phyloP scores from a whole-genome alignment of 1,139 yeast genomes.

The Candida neerlandica region DNA sequence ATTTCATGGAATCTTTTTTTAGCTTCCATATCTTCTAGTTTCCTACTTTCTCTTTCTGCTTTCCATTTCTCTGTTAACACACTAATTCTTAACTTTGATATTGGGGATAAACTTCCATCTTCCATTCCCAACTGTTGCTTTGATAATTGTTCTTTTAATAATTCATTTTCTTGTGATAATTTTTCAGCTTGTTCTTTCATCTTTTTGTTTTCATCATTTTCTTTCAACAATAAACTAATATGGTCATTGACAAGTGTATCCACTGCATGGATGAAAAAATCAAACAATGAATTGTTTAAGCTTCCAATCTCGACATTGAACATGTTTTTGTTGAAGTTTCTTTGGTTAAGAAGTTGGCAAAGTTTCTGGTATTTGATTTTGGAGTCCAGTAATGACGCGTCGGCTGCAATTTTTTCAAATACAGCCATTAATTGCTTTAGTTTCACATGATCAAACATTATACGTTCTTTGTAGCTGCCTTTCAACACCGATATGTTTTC shows the following conservation, averaged over 20 bases:
- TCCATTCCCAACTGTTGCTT: background rate
- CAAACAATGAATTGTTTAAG: constrained; percentile 56
- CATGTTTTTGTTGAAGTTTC: constrained; percentile 11
- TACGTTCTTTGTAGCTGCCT: constrained; percentile 40
- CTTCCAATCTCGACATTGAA: constrained; percentile 41
- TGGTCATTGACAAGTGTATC: constrained; percentile 61
- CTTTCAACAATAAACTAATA: constrained; percentile 44
- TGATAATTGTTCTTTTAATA: constrained; percentile 1
- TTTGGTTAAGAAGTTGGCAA: constrained; percentile 18
- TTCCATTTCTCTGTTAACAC: constrained; percentile 69
- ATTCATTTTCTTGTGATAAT: constrained; percentile 11
- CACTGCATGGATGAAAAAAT: constrained; percentile 61
- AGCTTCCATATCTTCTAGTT: constrained; percentile 60
- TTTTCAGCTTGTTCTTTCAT: constrained; percentile 23
- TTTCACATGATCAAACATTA: constrained; percentile 39
- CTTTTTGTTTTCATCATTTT: constrained; percentile 28
- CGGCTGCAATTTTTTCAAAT: constrained; percentile 59
- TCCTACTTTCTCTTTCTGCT: constrained; percentile 69
- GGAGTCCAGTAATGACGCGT: constrained; percentile 59
- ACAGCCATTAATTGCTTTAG: constrained; percentile 48
- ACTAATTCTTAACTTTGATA: constrained; percentile 54
- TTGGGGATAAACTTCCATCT: constrained; percentile 24
- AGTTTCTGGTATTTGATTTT: constrained; percentile 50
- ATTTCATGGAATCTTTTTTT: constrained; percentile 52
- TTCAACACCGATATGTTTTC: constrained; percentile 29